These are phyloP conservation scores for Clonostachys rhizophaga DNA, from an alignment of 2,329 filamentous ascomycete species.

Conservation along the genomic window DNA sequence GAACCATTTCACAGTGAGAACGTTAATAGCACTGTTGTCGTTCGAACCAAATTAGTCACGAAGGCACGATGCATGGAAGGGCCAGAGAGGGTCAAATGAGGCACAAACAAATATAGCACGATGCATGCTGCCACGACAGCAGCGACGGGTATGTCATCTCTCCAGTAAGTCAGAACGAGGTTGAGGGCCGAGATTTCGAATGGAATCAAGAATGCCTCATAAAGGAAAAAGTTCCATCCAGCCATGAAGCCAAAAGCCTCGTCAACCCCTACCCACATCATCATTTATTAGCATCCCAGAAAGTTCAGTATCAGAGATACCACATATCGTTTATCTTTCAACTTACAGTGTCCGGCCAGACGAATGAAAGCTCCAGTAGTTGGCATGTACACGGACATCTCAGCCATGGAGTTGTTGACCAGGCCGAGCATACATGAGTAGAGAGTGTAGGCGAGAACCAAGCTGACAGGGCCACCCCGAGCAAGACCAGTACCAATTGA, in stretches of 20 bases:
- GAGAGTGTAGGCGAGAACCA: slow-evolving; percentile 49
- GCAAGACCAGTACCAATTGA: slow-evolving; percentile 45
- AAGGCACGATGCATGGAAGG: slow-evolving; percentile 2
- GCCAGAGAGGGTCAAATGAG: too few relatives aligned
- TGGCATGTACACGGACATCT: slow-evolving; percentile 55
- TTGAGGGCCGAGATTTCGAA: slow-evolving; percentile 43
- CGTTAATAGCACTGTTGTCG: slow-evolving; percentile 21
- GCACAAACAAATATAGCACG: slow-evolving; percentile 4
- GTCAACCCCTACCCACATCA: slow-evolving; percentile 37
- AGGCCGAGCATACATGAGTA: slow-evolving; percentile 47
- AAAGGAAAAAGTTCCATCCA: slow-evolving; percentile 46
- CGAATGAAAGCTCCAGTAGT: slow-evolving; percentile 54
- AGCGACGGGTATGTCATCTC: slow-evolving; percentile 16
- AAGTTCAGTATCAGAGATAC: too few relatives aligned
- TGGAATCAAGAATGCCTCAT: slow-evolving; percentile 43
- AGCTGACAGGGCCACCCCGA: slow-evolving; percentile 26
- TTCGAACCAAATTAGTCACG: neutral
- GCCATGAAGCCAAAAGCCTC: slow-evolving; percentile 50
- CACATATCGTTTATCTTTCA: too few relatives aligned
- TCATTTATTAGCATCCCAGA: slow-evolving; percentile 13
- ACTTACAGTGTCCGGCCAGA: slow-evolving; percentile 39
- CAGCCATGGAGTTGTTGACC: slow-evolving; percentile 56
- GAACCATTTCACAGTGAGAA: slow-evolving; percentile 33
- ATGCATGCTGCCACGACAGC: slow-evolving; percentile 16
- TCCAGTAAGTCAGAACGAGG: slow-evolving; percentile 31